Base-by-base conservation (phyloP, 106 monocot genomes). In the Dendrobium catenatum region DNA sequence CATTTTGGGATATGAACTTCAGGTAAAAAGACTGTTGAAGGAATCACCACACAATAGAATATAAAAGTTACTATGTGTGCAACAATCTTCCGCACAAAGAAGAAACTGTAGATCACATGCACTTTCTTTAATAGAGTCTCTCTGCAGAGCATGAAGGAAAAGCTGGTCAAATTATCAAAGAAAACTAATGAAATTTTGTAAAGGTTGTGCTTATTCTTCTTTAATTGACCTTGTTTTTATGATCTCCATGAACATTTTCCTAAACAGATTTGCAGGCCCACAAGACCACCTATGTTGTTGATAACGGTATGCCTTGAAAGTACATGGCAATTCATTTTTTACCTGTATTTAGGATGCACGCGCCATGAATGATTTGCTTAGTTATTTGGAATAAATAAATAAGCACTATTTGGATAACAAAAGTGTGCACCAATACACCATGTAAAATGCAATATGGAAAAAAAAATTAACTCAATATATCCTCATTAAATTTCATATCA, bases 51-150 rank as follows among this genome's bases (percentile, higher is more conserved):
- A 51, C 86, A 89, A 72, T 89, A 89, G 81, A 89, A 89, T 17
- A 89, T 81, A 75, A 89, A 89, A 17, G 88, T 89, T 6, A 86
- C 83, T 6, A 89, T 81, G 31, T 89, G 88, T 55, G 86, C 88
- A 27, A 89, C 58, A 77, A 86, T 83, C 79, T 89, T 89, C 64
- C 88, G 78, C 9, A 89, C 83, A 55, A 88, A 86, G 81, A 88
- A 88, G 83, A 89, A 89, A 79, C 81, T 89, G 81, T 89, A 89
- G 54, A 89, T 86, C 79, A 89, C 83, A 75, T 86, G 86, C 43
- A 89, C 76, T 79, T 89, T 89, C 86, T 89, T 89, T 79, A 54
- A 59, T 2, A 81, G 58, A 31, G 83, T 47, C 88, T 86, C 83
- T 89, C 88, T 89, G 79, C 76, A 81, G 55, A 72, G 22, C 20